These are phyloP conservation scores for Mrakiaceae sp. DNA, from an alignment of 1,284 basidiomycete species.

Conservation along the genomic window DNA sequence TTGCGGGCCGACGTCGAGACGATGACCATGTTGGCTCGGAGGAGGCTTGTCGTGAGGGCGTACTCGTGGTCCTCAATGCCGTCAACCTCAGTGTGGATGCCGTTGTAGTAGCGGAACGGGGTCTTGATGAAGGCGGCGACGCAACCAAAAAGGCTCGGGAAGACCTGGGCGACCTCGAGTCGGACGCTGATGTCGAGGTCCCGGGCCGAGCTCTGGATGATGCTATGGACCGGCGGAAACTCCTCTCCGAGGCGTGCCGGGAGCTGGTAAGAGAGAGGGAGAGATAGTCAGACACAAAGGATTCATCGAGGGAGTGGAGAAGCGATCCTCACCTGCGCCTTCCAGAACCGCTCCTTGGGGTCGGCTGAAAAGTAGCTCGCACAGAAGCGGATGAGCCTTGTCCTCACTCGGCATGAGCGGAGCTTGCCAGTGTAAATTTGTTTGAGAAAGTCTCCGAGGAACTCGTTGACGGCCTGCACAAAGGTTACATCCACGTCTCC, in stretches of 20 bases:
- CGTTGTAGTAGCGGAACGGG: slow-evolving; percentile 17
- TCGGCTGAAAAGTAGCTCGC: slow-evolving; percentile 53
- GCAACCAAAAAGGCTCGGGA: slow-evolving; percentile 46
- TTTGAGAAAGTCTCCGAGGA: slow-evolving; percentile 49
- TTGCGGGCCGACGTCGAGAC: slow-evolving; percentile 66
- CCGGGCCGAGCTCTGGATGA: slow-evolving; percentile 45
- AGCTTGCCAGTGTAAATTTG: slow-evolving; percentile 40
- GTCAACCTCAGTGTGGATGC: slow-evolving; percentile 10
- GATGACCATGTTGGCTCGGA: slow-evolving; percentile 72
- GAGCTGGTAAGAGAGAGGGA: too few relatives aligned
- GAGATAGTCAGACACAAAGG: too few relatives aligned
- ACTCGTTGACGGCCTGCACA: slow-evolving; percentile 35
- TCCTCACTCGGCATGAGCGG: slow-evolving; percentile 54
- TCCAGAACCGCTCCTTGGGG: slow-evolving; percentile 47
- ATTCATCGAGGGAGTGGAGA: background rate
- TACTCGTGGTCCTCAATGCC: slow-evolving; percentile 39
- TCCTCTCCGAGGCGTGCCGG: slow-evolving; percentile 22
- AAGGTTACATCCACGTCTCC: too few relatives aligned
- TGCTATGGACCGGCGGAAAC: background rate
- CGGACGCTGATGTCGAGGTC: slow-evolving; percentile 81
- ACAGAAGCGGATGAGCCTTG: slow-evolving; percentile 53
- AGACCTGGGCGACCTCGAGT: slow-evolving; percentile 56
- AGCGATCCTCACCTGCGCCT: slow-evolving; percentile 9
- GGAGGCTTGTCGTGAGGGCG: slow-evolving; percentile 67
- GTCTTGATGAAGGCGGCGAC: slow-evolving; percentile 14